phyloP scores from a whole-genome alignment of 768 basidiomycete genomes.

The Mycena leptocephala region DNA sequence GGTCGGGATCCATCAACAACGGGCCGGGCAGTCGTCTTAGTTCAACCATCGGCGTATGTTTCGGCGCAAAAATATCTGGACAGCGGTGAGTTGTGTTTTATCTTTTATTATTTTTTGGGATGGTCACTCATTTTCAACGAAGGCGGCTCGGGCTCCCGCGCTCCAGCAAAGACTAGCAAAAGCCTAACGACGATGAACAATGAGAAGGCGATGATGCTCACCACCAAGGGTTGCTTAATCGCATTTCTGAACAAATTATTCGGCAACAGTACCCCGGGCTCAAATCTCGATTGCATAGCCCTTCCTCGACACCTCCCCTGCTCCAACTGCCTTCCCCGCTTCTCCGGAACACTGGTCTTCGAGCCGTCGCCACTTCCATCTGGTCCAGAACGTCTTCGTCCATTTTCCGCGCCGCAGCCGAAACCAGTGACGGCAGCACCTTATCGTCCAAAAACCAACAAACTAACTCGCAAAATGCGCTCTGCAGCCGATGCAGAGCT shows the following conservation, averaged over 20 bases:
- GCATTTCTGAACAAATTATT: slow-evolving; percentile 20
- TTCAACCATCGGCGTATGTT: slow-evolving; percentile 1
- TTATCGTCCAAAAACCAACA: neutral
- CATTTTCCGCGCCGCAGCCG: neutral
- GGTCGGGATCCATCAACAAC: slow-evolving; percentile 8
- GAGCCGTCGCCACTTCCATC: slow-evolving; percentile 13
- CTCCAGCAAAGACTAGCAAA: neutral
- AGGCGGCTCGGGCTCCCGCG: neutral
- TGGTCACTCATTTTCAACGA: neutral
- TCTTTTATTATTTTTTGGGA: neutral
- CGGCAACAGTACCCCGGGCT: neutral
- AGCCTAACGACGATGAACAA: slow-evolving; percentile 15
- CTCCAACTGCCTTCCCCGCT: slow-evolving; percentile 21
- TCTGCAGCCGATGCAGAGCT: neutral
- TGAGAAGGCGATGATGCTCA: slow-evolving; percentile 19
- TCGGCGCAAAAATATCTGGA: slow-evolving; percentile 15
- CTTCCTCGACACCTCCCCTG: slow-evolving; percentile 12
- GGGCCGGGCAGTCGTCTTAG: slow-evolving; percentile 15
- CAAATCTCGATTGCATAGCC: slow-evolving; percentile 20
- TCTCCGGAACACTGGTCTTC: neutral
- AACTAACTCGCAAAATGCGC: slow-evolving; percentile 12
- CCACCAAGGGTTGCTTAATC: neutral
- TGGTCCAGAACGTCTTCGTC: neutral
- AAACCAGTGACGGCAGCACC: neutral
- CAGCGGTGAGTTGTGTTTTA: neutral